Evolutionary conservation across 768 basidiomycete species (phyloP).

Genomic region (Leucosporidium yakuticum): DNA sequence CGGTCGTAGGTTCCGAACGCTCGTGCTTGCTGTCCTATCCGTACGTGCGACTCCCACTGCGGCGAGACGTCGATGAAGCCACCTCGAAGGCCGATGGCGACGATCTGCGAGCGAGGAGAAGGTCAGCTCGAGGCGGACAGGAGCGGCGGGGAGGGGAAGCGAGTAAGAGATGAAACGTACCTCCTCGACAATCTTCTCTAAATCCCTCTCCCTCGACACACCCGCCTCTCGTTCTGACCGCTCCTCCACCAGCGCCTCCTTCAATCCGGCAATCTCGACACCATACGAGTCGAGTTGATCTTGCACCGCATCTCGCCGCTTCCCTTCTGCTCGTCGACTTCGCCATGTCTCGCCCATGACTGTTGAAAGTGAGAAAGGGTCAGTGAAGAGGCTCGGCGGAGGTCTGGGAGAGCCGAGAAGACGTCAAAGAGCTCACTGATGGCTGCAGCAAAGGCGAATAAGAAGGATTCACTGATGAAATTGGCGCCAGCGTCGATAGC

Average conservation of each 20-base stretch:
- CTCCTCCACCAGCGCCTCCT: constrained; percentile 2
- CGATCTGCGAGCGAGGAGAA: constrained; percentile 14
- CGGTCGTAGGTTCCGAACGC: too few relatives aligned
- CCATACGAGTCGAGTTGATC: constrained; percentile 21
- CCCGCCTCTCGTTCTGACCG: neutral
- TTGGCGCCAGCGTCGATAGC: constrained; percentile 34
- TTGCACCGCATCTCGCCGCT: constrained; percentile 17
- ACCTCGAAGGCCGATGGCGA: constrained; percentile 28
- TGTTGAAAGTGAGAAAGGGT: neutral
- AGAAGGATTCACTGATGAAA: constrained; percentile 23
- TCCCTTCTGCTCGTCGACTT: constrained; percentile 6
- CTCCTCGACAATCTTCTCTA: constrained; percentile 28
- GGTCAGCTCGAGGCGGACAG: neutral
- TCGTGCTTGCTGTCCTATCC: neutral
- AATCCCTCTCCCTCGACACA: constrained; percentile 6
- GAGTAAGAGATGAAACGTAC: neutral
- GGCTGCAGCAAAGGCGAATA: constrained; percentile 4
- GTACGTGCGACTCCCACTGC: neutral
- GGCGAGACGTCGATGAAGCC: constrained; percentile 7
- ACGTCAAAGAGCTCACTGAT: neutral
- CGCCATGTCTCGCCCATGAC: constrained; percentile 33
- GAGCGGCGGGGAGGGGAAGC: too few relatives aligned
- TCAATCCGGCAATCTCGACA: constrained; percentile 5
- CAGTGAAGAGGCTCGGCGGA: neutral
- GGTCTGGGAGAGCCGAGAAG: neutral